These are phyloP conservation scores for Candida rishiriensis DNA, from an alignment of 805 yeast genomes.

Conservation along the genomic window DNA sequence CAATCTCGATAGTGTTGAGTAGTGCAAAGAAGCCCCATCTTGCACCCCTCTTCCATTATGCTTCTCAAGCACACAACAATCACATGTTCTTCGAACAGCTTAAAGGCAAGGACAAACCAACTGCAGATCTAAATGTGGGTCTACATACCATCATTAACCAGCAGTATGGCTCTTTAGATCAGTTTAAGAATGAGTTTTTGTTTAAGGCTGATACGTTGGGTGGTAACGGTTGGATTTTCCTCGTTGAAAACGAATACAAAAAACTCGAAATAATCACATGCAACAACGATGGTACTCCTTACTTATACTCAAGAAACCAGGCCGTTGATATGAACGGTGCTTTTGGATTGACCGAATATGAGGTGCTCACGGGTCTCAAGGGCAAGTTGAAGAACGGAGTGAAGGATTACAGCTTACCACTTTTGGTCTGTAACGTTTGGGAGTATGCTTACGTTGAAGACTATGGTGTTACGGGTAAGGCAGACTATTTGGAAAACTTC, in stretches of 20 bases:
- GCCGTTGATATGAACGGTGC: slow-evolving; percentile 73
- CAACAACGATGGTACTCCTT: slow-evolving; percentile 77
- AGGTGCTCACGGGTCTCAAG: slow-evolving; percentile 36
- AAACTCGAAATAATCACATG: slow-evolving; percentile 48
- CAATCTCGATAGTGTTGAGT: slow-evolving; percentile 63
- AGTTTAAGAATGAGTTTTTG: slow-evolving; percentile 46
- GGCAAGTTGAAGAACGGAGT: slow-evolving; percentile 26
- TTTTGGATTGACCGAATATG: slow-evolving; percentile 50
- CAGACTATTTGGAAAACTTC: slow-evolving; percentile 67
- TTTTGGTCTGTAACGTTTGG: slow-evolving; percentile 81
- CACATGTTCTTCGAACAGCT: slow-evolving; percentile 79
- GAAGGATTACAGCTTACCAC: slow-evolving; percentile 64
- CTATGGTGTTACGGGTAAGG: slow-evolving; percentile 75
- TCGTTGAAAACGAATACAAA: slow-evolving; percentile 64
- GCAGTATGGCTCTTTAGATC: slow-evolving; percentile 42
- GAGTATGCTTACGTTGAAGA: slow-evolving; percentile 83
- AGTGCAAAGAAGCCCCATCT: slow-evolving; percentile 64
- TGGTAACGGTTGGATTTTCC: slow-evolving; percentile 75
- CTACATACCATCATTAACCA: slow-evolving; percentile 30
- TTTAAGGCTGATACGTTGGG: slow-evolving; percentile 45
- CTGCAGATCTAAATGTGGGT: slow-evolving; percentile 18
- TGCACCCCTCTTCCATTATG: slow-evolving; percentile 75
- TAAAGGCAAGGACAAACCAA: slow-evolving; percentile 17
- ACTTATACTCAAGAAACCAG: slow-evolving; percentile 65
- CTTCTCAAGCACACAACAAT: slow-evolving; percentile 89